Base-by-base conservation (phyloP, 2,329 filamentous ascomycete species). In the Aspergillus tamarii region DNA sequence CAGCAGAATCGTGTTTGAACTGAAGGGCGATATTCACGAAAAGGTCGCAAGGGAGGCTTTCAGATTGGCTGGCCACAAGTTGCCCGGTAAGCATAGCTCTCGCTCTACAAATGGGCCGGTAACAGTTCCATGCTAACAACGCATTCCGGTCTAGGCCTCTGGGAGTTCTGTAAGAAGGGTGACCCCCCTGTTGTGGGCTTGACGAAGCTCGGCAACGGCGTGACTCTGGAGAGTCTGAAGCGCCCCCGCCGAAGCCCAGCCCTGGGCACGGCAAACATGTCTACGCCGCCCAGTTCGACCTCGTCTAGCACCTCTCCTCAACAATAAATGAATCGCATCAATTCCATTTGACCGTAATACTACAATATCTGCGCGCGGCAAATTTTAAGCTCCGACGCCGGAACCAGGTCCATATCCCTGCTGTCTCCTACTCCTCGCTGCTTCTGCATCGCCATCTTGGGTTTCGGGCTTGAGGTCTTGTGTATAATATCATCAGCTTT, bases 1-100 rank as follows among this genome's bases (percentile, higher is more conserved):
- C 58, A 97, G 91, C 80, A 92, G 95, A 78, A 88, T 99, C 56
- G 84, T 97, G 23, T 96, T 99, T 70, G 95, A 99, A 81, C 82
- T 99, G 70, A 93, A 93, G 79, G 95, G 95, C 53, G 88, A 93
- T 71, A 76, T 98, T 67, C 95, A 99, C 86, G 95, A 99, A 83
- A 92, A 97, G 82, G 89, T 99, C 68, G 94, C 92, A 26, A 88
- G 89, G 70, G 95, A 99, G 83, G 95, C 95, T 36, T 96, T 99
- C 81, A 87, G 95, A 67, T 82, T 99, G 77, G 95, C 95, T 19
- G 95, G 92, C 48, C 93, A 96, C 80, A 99, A 99, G 83, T 83
- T 99, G 79, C 95, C 95, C 57, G 93, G 92, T 93, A 82, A 77
- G 88, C 58, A 60, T 55, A 52, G 28, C 57, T 19, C 54, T 61